phyloP scores from a whole-genome alignment of 257 asterid species.

The Scutellaria minor region DNA sequence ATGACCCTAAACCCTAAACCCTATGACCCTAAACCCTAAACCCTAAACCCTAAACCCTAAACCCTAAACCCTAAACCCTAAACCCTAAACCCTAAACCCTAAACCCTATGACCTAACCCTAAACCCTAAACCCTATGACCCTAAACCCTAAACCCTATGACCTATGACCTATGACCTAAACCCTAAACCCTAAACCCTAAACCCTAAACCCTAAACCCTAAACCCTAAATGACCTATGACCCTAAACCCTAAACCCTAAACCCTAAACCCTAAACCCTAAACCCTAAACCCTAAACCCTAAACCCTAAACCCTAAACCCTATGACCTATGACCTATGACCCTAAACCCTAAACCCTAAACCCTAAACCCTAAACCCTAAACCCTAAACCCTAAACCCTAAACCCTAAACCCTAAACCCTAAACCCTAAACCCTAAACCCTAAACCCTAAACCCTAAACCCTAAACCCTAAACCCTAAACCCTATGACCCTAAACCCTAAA shows the following conservation, averaged over 20 bases:
- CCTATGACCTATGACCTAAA: neutral
- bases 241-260: neutral
- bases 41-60: neutral
- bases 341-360: constrained; percentile 20
- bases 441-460: constrained; percentile 22
- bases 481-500: too few relatives aligned
- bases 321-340: too few relatives aligned
- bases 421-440: constrained; percentile 19
- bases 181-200: neutral
- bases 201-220: neutral
- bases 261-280: neutral
- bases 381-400: constrained; percentile 23
- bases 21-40: too few relatives aligned
- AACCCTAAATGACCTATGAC: too few relatives aligned
- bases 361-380: constrained; percentile 18
- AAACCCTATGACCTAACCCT: too few relatives aligned
- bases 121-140: too few relatives aligned
- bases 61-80: neutral
- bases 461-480: constrained; percentile 10
- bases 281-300: neutral
- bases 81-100: neutral
- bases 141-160: too few relatives aligned
- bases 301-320: constrained; percentile 5
- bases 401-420: constrained; percentile 17
- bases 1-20: too few relatives aligned